Percentiles rank a stretch among this genome's conserved stretches.
Evolutionary conservation across 129 eudicot species (phyloP).

Genomic region (Ambrosia trifida): DNA sequence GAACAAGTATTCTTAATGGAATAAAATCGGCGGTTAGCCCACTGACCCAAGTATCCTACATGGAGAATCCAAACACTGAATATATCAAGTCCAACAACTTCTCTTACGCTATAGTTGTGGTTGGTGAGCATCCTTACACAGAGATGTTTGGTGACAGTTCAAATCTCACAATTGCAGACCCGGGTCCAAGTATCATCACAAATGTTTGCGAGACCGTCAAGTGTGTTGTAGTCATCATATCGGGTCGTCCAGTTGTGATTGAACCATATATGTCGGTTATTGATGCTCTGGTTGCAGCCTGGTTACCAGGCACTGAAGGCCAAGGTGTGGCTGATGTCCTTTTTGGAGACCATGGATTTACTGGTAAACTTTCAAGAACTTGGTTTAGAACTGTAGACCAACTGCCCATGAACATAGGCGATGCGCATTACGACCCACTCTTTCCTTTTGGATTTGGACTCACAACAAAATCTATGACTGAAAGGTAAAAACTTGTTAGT

Average conservation of each 20-base stretch:
- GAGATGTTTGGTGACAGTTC: conserved; percentile 66
- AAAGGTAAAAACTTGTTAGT: conserved; percentile 29
- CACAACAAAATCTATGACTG: conserved; percentile 33
- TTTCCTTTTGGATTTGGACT: conserved; percentile 70
- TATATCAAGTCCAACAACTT: conserved; percentile 49
- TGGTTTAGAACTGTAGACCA: conserved; percentile 72
- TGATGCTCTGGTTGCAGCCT: conserved; percentile 73
- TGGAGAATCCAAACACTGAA: conserved; percentile 47
- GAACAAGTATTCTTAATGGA: conserved; percentile 68
- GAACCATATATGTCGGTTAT: conserved; percentile 58
- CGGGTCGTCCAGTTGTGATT: conserved; percentile 64
- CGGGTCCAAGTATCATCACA: conserved; percentile 56
- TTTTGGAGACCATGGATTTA: conserved; percentile 59
- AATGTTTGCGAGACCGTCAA: conserved; percentile 51
- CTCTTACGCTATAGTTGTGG: conserved; percentile 57
- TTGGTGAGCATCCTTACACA: conserved; percentile 68
- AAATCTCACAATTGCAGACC: conserved; percentile 57
- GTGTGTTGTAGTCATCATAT: conserved; percentile 63
- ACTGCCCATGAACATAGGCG: conserved; percentile 70
- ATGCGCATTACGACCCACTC: conserved; percentile 59
- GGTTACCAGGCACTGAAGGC: conserved; percentile 84
- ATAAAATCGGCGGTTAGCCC: conserved; percentile 50
- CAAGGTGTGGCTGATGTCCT: conserved; percentile 76
- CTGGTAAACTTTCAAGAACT: conserved; percentile 60
- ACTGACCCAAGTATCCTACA: conserved; percentile 44